Conservation (phyloP, 805 yeast genomes). For the Cyberlindnera maritima region DNA sequence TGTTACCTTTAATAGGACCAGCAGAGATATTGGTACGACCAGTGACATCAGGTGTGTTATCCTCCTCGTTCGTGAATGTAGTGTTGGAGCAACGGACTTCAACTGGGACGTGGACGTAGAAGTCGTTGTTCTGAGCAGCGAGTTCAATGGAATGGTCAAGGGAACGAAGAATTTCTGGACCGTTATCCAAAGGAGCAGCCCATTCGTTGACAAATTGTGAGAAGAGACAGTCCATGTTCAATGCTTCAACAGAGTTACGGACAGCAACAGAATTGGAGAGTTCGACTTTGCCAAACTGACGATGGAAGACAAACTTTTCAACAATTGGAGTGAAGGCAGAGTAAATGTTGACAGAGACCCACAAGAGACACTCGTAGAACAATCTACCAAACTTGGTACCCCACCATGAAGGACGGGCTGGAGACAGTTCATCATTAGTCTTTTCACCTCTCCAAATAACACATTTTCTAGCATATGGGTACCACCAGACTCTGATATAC, state of each 20-base stretch:
- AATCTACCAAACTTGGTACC: slow-evolving; percentile 77
- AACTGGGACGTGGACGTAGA: slow-evolving; percentile 90
- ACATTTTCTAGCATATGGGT: slow-evolving; percentile 85
- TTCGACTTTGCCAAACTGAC: slow-evolving; percentile 79
- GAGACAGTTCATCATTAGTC: slow-evolving; percentile 59
- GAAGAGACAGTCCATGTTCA: slow-evolving; percentile 94
- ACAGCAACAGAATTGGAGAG: slow-evolving; percentile 66
- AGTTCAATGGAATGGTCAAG: slow-evolving; percentile 57
- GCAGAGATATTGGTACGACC: slow-evolving; percentile 50
- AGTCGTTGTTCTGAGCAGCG: slow-evolving; percentile 61
- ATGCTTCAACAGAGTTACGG: slow-evolving; percentile 78
- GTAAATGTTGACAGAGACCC: slow-evolving; percentile 69
- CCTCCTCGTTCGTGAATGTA: slow-evolving; percentile 36
- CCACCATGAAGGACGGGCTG: slow-evolving; percentile 77
- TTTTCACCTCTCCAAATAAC: slow-evolving; percentile 88
- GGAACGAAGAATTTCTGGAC: slow-evolving; percentile 67
- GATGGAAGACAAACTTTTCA: slow-evolving; percentile 79
- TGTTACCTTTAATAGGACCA: slow-evolving; percentile 86
- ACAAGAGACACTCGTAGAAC: slow-evolving; percentile 75
- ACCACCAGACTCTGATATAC: slow-evolving; percentile 96
- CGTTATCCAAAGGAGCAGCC: slow-evolving; percentile 86
- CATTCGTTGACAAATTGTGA: slow-evolving; percentile 95
- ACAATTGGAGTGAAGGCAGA: slow-evolving; percentile 82
- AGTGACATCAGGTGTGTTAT: slow-evolving; percentile 44
- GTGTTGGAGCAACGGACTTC: slow-evolving; percentile 94